Percentiles rank a stretch among this genome's conserved stretches.
phyloP scores from a whole-genome alignment of 805 yeast genomes.

The Scheffersomyces amazonensis region DNA sequence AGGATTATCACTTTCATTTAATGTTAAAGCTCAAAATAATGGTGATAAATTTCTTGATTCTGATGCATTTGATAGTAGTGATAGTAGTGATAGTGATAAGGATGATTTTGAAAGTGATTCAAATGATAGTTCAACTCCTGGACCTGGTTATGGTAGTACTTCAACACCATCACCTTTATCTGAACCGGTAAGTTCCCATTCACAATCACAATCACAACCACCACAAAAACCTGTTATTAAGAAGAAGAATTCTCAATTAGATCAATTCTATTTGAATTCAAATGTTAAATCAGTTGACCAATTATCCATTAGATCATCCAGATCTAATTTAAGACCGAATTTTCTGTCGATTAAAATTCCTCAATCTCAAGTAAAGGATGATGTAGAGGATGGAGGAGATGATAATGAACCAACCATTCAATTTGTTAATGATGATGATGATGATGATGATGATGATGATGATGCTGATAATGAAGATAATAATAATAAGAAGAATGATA shows the following conservation, averaged over 20 bases:
- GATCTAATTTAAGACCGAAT: slow-evolving; percentile 49
- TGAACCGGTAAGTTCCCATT: not conserved
- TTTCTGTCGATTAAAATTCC: slow-evolving; percentile 75
- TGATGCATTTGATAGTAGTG: slow-evolving; percentile 15
- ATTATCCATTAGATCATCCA: slow-evolving; percentile 29
- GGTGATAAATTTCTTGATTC: slow-evolving; percentile 27
- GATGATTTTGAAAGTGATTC: slow-evolving; percentile 15
- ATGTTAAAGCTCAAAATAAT: slow-evolving; percentile 58
- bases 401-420: slow-evolving; percentile 57
- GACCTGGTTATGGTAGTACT: not conserved
- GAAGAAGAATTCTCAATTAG: not conserved
- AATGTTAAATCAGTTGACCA: slow-evolving; percentile 19
- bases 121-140: not conserved
- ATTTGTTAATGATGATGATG: slow-evolving; percentile 49
- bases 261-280: not conserved
- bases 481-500: slow-evolving; percentile 1
- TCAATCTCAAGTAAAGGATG: slow-evolving; percentile 61
- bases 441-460: slow-evolving; percentile 6
- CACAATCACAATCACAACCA: not conserved
- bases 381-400: slow-evolving; percentile 68
- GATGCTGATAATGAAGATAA: slow-evolving; percentile 5
- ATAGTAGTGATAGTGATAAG: slow-evolving; percentile 13
- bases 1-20: slow-evolving; percentile 66
- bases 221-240: not conserved
- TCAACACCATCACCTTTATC: not conserved